Conservation (phyloP, 371 early-diverging fungal genomes). For the Lichtheimia corymbifera region DNA sequence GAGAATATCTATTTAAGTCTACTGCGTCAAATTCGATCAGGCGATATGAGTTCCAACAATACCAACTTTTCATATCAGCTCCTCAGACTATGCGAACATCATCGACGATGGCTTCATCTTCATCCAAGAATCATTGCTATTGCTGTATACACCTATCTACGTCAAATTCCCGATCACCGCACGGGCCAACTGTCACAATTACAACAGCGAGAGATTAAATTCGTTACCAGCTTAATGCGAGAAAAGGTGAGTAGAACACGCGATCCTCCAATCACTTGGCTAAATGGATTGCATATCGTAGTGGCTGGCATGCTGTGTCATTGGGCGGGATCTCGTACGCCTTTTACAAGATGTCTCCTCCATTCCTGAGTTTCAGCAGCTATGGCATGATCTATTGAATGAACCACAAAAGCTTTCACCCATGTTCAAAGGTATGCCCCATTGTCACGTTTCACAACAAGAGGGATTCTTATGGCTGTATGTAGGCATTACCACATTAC, state of each 20-base stretch:
- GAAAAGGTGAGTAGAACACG: slow-evolving; percentile 41
- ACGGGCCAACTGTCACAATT: slow-evolving; percentile 37
- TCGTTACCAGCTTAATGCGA: slow-evolving; percentile 53
- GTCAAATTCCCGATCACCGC: slow-evolving; percentile 67
- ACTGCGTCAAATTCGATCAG: slow-evolving; percentile 66
- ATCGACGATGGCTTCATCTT: slow-evolving; percentile 50
- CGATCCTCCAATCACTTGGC: background rate
- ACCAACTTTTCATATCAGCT: slow-evolving; percentile 54
- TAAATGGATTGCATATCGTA: slow-evolving; percentile 5
- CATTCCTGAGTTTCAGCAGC: slow-evolving; percentile 58
- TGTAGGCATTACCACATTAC: slow-evolving; percentile 44
- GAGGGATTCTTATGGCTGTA: background rate
- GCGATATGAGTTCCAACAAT: slow-evolving; percentile 57
- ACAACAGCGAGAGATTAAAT: slow-evolving; percentile 58
- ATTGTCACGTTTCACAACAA: background rate
- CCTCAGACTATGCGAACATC: slow-evolving; percentile 49
- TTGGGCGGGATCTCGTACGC: slow-evolving; percentile 74
- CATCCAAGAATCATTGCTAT: slow-evolving; percentile 57
- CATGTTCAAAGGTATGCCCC: slow-evolving; percentile 47
- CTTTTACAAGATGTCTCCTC: slow-evolving; percentile 66
- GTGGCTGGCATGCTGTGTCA: slow-evolving; percentile 61
- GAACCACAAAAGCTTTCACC: slow-evolving; percentile 61
- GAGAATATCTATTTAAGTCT: slow-evolving; percentile 61
- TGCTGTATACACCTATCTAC: slow-evolving; percentile 58
- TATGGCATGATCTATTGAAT: slow-evolving; percentile 64